Base-by-base conservation (phyloP, 495 filamentous ascomycete species). In the Extremus antarcticus region DNA sequence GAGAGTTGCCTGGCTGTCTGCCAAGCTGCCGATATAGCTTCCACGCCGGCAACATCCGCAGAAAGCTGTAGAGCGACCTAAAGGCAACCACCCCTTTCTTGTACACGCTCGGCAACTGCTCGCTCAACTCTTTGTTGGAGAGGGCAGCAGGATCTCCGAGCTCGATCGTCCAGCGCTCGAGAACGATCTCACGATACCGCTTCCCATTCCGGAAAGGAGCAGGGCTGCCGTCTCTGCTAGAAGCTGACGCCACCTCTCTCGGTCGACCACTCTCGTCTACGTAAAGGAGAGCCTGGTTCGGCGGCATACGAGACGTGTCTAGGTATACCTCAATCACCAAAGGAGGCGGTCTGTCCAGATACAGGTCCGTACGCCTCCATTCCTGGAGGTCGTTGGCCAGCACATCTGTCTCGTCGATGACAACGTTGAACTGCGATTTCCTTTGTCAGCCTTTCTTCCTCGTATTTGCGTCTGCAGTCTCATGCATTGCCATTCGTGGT, bases 71-170 rank as follows among this genome's bases (percentile, higher is more conserved):
- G n/a, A 98, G 76, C 9, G 89, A 90, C 55, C 94, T 79, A 70
- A 97, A 96, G 57, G 97, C 78, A 53, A 97, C 84, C 57, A 98
- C 92, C 62, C 82, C 84, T 71, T 91, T 89, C 73, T 97, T 98
- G 74, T 98, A 98, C 55, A 92, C 82, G 21, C 87, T 91, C 3
- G 92, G 89, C 47, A 96, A 73, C 19, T 79, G 78, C 25, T 80
- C 74, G 32, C 76, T 80, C 60, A 88, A 78, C 59, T 92, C 87
- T 16, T 81, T 76, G 24, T 74, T 67, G 40, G 71, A 65, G 47
- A 75, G 74, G n/a, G 74, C 67, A 16, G 76, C 67, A 32, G 65
- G 67, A 58, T 83, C 71, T 54, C 81, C 85, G 56, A 97, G 73
- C 63, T 91, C 84, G 59, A 98, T 73, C 50, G 71, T 82, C 92